Conservation (phyloP, 1,284 basidiomycete species). For the Phlebopus sp. region DNA sequence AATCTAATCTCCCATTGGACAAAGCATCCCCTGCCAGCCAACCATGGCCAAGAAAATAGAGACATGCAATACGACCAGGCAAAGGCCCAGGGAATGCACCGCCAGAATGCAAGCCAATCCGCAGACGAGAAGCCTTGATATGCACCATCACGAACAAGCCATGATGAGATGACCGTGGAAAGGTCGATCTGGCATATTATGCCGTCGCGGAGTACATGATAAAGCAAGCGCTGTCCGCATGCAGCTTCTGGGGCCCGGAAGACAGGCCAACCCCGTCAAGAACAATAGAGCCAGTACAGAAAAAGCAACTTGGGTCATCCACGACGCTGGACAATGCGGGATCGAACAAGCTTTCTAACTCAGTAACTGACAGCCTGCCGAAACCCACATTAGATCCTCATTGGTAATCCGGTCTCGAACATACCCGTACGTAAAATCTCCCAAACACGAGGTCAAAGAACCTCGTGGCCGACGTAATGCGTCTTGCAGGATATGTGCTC, state of each 20-base stretch:
- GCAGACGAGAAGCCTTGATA: neutral
- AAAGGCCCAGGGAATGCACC: too few species aligned
- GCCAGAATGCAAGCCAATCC: too few species aligned
- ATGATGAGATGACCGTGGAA: constrained; percentile 21
- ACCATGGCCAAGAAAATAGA: too few species aligned
- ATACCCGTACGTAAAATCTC: too few species aligned
- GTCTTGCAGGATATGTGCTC: too few species aligned
- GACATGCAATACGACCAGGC: too few species aligned
- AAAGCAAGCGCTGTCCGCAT: constrained; percentile 10
- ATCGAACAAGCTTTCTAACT: constrained; percentile 1
- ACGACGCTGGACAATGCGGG: constrained; percentile 1
- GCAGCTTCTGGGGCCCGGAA: neutral
- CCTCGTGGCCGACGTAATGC: too few species aligned
- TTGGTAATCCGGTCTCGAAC: too few species aligned
- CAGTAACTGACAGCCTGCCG: neutral
- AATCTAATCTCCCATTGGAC: neutral
- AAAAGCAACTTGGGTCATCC: neutral
- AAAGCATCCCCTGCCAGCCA: too few species aligned
- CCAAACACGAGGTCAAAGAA: too few species aligned
- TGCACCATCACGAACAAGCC: constrained; percentile 1
- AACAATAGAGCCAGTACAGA: constrained; percentile 1
- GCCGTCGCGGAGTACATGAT: constrained; percentile 25
- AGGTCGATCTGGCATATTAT: constrained; percentile 15
- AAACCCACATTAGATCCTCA: too few species aligned
- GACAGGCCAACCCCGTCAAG: neutral